A percentile compares a stretch with the other conserved stretches of the same genome.
These are phyloP conservation scores for Fusarium floridanum DNA, from an alignment of 2,329 filamentous ascomycete genomes.

Conservation along the genomic window DNA sequence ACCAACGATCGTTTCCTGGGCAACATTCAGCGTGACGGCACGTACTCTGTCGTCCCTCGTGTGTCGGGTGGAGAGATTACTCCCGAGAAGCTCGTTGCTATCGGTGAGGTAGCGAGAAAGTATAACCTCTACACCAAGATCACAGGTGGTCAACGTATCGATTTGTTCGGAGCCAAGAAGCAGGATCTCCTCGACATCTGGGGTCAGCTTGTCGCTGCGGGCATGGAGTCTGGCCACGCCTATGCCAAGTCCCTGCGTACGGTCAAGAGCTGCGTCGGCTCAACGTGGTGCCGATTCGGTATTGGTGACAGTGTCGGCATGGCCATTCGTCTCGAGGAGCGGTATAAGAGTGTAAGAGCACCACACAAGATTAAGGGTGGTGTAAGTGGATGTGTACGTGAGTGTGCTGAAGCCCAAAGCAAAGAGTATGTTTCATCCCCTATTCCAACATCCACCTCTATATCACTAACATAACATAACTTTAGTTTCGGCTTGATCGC, in stretches of 20 bases:
- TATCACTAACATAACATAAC: conserved; percentile 17
- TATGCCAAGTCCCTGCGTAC: conserved; percentile 91
- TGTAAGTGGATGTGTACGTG: conserved; percentile 90
- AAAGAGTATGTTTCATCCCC: conserved; percentile 77
- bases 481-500: conserved; percentile 87
- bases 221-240: conserved; percentile 91
- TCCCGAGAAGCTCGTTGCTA: conserved; percentile 84
- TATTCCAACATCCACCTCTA: background rate
- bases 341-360: conserved; percentile 90
- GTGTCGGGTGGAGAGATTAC: conserved; percentile 90
- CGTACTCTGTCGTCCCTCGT: conserved; percentile 88
- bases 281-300: conserved; percentile 91
- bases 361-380: conserved; percentile 94
- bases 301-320: conserved; percentile 92
- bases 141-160: conserved; percentile 90
- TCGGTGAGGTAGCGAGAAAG: conserved; percentile 86
- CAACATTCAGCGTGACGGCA: conserved; percentile 93
- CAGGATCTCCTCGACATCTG: conserved; percentile 88
- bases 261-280: conserved; percentile 92
- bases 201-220: conserved; percentile 82
- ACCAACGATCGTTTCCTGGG: conserved; percentile 91
- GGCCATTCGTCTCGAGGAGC: conserved; percentile 87
- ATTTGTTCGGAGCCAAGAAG: conserved; percentile 92
- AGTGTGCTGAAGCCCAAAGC: conserved; percentile 92
- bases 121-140: conserved; percentile 92